A percentile compares a stretch with the other conserved stretches of the same genome.
Conservation (phyloP, 306 rosid species). For the Sophora flavescens region DNA sequence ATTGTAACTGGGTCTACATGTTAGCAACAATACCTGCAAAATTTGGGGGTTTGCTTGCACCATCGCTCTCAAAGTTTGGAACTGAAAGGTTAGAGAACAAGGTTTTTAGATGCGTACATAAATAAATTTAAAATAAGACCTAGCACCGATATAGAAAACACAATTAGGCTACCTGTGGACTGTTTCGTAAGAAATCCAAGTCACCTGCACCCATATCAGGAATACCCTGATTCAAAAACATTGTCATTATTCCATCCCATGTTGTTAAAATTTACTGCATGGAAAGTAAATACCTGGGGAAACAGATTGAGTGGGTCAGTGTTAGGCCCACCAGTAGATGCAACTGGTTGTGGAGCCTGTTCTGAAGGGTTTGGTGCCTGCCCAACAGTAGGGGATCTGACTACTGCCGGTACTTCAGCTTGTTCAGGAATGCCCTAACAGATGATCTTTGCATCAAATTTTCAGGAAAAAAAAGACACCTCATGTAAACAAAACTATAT, state of each 20-base stretch:
- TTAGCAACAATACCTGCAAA: constrained; percentile 70
- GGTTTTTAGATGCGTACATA: background rate
- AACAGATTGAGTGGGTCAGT: constrained; percentile 87
- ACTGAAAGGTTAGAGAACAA: constrained; percentile 51
- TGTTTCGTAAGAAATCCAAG: constrained; percentile 80
- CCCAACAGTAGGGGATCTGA: constrained; percentile 52
- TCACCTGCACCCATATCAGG: constrained; percentile 67
- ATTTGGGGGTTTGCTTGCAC: constrained; percentile 86
- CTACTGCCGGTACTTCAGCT: constrained; percentile 69
- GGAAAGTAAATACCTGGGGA: constrained; percentile 65
- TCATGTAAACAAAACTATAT: constrained; percentile 8
- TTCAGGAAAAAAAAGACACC: background rate
- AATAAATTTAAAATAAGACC: background rate
- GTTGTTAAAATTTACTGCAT: constrained; percentile 17
- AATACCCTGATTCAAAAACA: constrained; percentile 67
- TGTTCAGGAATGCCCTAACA: constrained; percentile 88
- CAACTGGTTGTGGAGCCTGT: constrained; percentile 62
- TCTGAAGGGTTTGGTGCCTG: constrained; percentile 57
- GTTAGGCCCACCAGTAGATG: constrained; percentile 74
- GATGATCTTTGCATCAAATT: constrained; percentile 18
- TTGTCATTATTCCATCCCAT: constrained; percentile 15
- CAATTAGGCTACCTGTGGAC: constrained; percentile 63
- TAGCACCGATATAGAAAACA: constrained; percentile 9
- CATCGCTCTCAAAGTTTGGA: constrained; percentile 79
- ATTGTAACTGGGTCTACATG: constrained; percentile 26